phyloP scores from a whole-genome alignment of 257 asterid species.

The Plantago ovata region DNA sequence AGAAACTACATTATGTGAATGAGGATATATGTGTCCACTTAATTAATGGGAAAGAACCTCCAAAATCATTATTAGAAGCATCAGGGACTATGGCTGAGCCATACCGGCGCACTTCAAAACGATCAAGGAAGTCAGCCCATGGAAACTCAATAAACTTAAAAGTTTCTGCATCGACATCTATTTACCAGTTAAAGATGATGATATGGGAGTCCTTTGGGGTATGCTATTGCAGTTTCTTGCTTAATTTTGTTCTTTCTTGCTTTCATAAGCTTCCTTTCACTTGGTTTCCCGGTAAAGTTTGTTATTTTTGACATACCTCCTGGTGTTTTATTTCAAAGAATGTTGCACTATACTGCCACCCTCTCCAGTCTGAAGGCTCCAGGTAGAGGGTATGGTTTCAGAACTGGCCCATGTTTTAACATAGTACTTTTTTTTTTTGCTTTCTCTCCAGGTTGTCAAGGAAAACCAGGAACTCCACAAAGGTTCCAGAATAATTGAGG shows the following conservation, averaged over 20 bases:
- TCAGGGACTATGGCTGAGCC: slow-evolving; percentile 59
- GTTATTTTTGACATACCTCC: too few relatives aligned
- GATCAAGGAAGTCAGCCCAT: slow-evolving; percentile 75
- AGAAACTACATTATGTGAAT: slow-evolving; percentile 71
- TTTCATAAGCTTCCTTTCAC: background rate
- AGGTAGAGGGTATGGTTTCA: too few relatives aligned
- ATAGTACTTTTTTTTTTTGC: background rate
- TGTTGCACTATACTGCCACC: too few relatives aligned
- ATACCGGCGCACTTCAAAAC: slow-evolving; percentile 88
- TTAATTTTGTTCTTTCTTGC: slow-evolving; percentile 1
- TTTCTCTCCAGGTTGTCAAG: slow-evolving; percentile 67
- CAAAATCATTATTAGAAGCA: slow-evolving; percentile 86
- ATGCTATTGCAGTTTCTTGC: slow-evolving; percentile 20
- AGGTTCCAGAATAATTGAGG: slow-evolving; percentile 65
- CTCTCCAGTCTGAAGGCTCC: too few relatives aligned
- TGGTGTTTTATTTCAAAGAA: too few relatives aligned
- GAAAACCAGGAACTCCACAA: slow-evolving; percentile 97
- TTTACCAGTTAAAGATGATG: slow-evolving; percentile 97
- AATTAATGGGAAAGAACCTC: slow-evolving; percentile 89
- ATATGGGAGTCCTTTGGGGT: slow-evolving; percentile 99
- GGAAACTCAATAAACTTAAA: slow-evolving; percentile 79
- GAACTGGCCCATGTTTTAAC: slow-evolving; percentile 2
- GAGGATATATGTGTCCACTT: slow-evolving; percentile 88
- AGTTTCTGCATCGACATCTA: slow-evolving; percentile 82
- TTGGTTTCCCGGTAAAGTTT: too few relatives aligned